A percentile compares a stretch with the other conserved stretches of the same genome.
Evolutionary conservation across 2,329 filamentous ascomycete genomes (phyloP).

Genomic region (Trichoderma pleuroti): DNA sequence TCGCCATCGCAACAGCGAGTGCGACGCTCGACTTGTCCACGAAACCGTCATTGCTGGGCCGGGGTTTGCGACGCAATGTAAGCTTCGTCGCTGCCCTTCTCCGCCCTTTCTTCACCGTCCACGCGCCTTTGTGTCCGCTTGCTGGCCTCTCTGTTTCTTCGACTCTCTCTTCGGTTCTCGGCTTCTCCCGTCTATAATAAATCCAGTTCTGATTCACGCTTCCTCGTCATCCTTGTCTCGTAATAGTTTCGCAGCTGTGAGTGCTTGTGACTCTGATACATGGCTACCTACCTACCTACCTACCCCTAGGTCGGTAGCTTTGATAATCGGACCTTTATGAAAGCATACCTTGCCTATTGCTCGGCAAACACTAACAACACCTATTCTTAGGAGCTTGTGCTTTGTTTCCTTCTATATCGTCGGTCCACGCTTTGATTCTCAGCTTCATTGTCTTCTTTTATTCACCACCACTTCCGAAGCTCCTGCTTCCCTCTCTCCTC

Average conservation of each 20-base stretch:
- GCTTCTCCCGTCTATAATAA: neutral
- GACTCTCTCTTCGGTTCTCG: neutral
- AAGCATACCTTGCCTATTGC: neutral
- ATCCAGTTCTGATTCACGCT: neutral
- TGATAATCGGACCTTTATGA: neutral
- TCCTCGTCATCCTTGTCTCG: neutral
- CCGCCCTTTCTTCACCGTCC: conserved; percentile 1
- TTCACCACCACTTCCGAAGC: neutral
- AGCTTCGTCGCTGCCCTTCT: conserved; percentile 5
- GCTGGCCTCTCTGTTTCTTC: neutral
- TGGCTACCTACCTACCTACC: neutral
- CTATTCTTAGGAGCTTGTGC: neutral
- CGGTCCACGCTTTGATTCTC: neutral
- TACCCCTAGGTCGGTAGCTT: neutral
- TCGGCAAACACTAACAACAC: neutral
- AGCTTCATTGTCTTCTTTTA: neutral
- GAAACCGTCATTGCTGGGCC: neutral
- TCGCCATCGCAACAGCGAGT: neutral
- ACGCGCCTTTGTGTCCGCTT: neutral
- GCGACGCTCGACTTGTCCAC: neutral
- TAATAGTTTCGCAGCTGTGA: neutral
- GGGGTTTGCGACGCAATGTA: conserved; percentile 21
- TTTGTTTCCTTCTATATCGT: neutral
- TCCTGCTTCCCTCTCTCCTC: neutral
- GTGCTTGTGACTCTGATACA: neutral